A percentile compares a stretch with the other conserved stretches of the same genome.
Evolutionary conservation across 2,329 filamentous ascomycete species (phyloP).

Genomic region (Colletotrichum sp.): DNA sequence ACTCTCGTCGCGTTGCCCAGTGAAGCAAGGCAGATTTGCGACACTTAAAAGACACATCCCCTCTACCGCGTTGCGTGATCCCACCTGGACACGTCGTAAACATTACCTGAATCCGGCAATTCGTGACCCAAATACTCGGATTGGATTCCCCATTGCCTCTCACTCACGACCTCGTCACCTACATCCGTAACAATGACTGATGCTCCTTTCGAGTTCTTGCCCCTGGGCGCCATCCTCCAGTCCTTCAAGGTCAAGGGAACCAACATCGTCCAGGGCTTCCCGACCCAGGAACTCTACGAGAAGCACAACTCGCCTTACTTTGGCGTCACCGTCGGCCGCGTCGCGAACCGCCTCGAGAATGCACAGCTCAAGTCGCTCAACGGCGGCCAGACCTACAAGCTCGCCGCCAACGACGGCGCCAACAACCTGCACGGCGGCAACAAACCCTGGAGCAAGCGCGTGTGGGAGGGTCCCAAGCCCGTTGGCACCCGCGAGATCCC

Average conservation of each 20-base stretch:
- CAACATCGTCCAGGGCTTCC: constrained; percentile 91
- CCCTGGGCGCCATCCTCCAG: constrained; percentile 81
- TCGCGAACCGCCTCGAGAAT: constrained; percentile 79
- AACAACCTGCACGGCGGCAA: constrained; percentile 79
- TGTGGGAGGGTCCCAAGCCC: constrained; percentile 74
- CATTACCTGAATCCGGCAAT: not conserved
- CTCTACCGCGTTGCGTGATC: not conserved
- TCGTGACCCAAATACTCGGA: not conserved
- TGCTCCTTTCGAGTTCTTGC: constrained; percentile 68
- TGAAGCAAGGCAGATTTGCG: not conserved
- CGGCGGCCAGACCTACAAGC: constrained; percentile 65
- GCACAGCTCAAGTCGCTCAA: constrained; percentile 78
- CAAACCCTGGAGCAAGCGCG: constrained; percentile 80
- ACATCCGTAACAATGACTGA: constrained; percentile 41
- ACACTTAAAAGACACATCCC: not conserved
- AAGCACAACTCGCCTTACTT: constrained; percentile 81
- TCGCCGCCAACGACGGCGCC: constrained; percentile 77
- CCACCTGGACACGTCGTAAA: not conserved
- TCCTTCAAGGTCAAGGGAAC: constrained; percentile 76
- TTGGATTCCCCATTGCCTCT: not conserved
- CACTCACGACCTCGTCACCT: not conserved
- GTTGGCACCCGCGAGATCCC: constrained; percentile 57
- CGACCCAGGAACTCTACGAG: constrained; percentile 75
- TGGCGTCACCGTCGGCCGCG: constrained; percentile 89
- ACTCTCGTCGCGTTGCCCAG: not conserved